phyloP scores from a whole-genome alignment of 257 asterid species.

The Echium plantagineum region DNA sequence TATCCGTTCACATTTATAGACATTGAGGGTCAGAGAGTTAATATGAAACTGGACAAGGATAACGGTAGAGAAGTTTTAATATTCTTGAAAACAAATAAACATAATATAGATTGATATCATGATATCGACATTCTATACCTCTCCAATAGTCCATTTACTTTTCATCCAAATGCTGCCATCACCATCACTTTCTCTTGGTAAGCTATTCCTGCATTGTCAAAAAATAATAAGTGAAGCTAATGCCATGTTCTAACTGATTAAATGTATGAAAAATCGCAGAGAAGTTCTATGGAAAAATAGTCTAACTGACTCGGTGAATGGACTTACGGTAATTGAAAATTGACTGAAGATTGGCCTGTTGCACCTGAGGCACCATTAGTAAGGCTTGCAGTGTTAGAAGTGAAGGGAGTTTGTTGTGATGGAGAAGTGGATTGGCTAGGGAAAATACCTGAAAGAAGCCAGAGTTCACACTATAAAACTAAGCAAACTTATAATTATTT shows the following conservation, averaged over 20 bases:
- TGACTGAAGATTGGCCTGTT: slow-evolving; percentile 14
- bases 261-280: no score
- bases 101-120: neutral
- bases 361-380: slow-evolving; percentile 22
- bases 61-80: neutral
- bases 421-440: slow-evolving; percentile 28
- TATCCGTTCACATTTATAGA: no score
- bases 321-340: slow-evolving; percentile 39
- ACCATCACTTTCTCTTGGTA: slow-evolving; percentile 20
- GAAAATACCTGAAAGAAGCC: slow-evolving; percentile 30
- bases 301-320: no score
- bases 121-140: slow-evolving; percentile 25
- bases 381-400: slow-evolving; percentile 29
- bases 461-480: slow-evolving; percentile 7
- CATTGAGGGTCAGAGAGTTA: no score
- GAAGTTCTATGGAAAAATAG: no score
- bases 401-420: slow-evolving; percentile 31
- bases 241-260: no score
- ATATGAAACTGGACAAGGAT: neutral
- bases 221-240: neutral
- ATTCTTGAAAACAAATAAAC: no score
- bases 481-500: slow-evolving; percentile 7
- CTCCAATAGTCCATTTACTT: slow-evolving; percentile 54
- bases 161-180: slow-evolving; percentile 57
- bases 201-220: slow-evolving; percentile 26